Conservation (phyloP, 495 filamentous ascomycete genomes). For the Tuber microsphaerosporum region DNA sequence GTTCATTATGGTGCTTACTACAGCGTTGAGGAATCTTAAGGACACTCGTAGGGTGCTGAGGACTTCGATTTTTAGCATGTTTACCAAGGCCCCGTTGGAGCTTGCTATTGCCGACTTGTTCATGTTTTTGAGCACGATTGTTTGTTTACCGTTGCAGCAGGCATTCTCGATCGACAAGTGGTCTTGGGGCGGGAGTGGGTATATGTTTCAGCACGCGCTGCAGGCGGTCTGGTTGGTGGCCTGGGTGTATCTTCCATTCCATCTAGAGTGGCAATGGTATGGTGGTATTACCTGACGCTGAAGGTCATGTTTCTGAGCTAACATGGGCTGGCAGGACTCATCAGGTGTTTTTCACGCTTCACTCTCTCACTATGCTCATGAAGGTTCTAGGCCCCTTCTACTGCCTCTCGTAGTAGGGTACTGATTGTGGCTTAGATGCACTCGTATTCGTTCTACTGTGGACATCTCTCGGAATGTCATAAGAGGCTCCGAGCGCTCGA, state of each 20-base stretch:
- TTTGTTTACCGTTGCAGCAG: conserved; percentile 67
- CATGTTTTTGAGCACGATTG: conserved; percentile 68
- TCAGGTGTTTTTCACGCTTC: conserved; percentile 89
- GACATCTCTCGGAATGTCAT: conserved; percentile 81
- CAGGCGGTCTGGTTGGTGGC: conserved; percentile 70
- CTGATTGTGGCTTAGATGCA: conserved; percentile 55
- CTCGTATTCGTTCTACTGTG: conserved; percentile 96
- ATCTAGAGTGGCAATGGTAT: conserved; percentile 71
- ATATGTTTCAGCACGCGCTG: conserved; percentile 71
- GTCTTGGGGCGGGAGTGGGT: conserved; percentile 68
- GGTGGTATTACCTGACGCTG: neutral
- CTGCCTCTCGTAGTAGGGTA: neutral
- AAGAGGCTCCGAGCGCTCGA: conserved; percentile 73
- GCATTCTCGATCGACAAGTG: conserved; percentile 55
- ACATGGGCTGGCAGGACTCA: conserved; percentile 58
- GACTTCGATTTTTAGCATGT: conserved; percentile 75
- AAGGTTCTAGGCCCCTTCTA: conserved; percentile 47
- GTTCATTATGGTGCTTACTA: conserved; percentile 93
- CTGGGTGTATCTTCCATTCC: conserved; percentile 85
- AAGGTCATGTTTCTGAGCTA: conserved; percentile 5
- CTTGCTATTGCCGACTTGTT: conserved; percentile 71
- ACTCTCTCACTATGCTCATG: conserved; percentile 86
- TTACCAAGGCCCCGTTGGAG: conserved; percentile 81
- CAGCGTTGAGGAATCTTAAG: conserved; percentile 81
- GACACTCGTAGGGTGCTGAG: conserved; percentile 82